Conservation (phyloP, 2,329 filamentous ascomycete genomes). For the Aspergillus brasiliensis region DNA sequence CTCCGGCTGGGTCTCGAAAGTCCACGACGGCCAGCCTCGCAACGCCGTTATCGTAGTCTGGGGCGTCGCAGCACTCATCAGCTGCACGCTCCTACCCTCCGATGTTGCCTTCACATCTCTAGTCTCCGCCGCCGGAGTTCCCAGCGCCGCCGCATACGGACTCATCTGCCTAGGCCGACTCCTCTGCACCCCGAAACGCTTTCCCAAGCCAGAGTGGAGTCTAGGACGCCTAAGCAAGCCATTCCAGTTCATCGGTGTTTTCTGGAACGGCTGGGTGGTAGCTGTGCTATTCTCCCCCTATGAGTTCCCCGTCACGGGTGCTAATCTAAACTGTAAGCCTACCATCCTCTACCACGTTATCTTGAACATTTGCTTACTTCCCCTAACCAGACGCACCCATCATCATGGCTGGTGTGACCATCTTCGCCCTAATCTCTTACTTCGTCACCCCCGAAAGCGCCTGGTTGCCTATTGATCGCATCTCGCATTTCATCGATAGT, state of each 20-base stretch:
- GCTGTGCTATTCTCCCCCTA: constrained; percentile 53
- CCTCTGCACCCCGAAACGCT: constrained; percentile 51
- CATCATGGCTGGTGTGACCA: constrained; percentile 54
- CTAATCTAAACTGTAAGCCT: constrained; percentile 51
- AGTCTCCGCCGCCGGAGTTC: constrained; percentile 56
- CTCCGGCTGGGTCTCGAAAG: constrained; percentile 59
- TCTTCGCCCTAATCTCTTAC: constrained; percentile 53
- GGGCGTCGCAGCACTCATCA: constrained; percentile 55
- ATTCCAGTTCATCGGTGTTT: constrained; percentile 51
- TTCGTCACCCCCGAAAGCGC: constrained; percentile 51
- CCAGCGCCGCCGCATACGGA: constrained; percentile 56
- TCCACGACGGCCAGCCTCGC: constrained; percentile 59
- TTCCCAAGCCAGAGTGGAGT: constrained; percentile 53
- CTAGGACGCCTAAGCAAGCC: constrained; percentile 49
- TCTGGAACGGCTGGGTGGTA: constrained; percentile 56
- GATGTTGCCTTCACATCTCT: constrained; percentile 57
- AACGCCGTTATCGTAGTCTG: constrained; percentile 64
- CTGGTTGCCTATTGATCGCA: constrained; percentile 51
- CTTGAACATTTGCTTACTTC: neutral
- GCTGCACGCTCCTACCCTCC: constrained; percentile 62
- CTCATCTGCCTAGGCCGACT: constrained; percentile 54
- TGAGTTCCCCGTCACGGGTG: constrained; percentile 46
- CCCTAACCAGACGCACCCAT: constrained; percentile 48
- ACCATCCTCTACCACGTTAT: neutral
- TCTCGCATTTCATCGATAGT: constrained; percentile 47